These are phyloP conservation scores for Gracilaria caudata DNA, from an alignment of 23 red algal species.

Conservation along the genomic window DNA sequence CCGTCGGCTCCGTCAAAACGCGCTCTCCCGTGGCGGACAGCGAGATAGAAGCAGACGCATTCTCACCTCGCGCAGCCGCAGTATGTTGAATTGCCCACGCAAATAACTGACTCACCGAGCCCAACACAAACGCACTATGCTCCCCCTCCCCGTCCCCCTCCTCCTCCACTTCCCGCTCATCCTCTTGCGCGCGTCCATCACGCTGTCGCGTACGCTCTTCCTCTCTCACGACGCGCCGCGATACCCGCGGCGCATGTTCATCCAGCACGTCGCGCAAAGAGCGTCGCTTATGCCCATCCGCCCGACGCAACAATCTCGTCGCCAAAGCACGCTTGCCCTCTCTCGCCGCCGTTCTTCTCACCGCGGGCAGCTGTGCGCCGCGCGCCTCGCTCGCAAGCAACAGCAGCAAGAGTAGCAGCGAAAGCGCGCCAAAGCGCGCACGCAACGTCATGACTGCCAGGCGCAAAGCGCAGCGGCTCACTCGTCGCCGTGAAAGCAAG, in stretches of 20 bases:
- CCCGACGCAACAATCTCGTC: slow-evolving; percentile 13
- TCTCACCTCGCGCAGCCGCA: not conserved
- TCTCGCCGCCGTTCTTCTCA: not conserved
- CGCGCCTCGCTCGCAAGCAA: not conserved
- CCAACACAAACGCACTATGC: not conserved
- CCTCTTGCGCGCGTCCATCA: too few species aligned
- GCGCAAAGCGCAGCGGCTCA: too few species aligned
- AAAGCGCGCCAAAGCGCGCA: not conserved
- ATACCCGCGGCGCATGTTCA: not conserved
- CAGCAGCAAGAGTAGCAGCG: not conserved
- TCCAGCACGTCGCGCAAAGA: slow-evolving; percentile 51
- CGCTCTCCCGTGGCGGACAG: not conserved
- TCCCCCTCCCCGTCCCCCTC: not conserved
- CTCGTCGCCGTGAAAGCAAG: too few species aligned
- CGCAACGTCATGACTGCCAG: not conserved
- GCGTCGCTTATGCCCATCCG: slow-evolving; percentile 27
- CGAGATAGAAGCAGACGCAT: slow-evolving; percentile 1
- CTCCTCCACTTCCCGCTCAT: not conserved
- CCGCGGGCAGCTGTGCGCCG: not conserved
- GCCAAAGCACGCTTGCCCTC: slow-evolving; percentile 53
- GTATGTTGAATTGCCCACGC: slow-evolving; percentile 42
- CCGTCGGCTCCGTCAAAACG: too few species aligned
- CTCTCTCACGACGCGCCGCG: not conserved
- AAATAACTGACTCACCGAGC: slow-evolving; percentile 42
- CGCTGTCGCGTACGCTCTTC: too few species aligned